Evolutionary conservation across 2,329 filamentous ascomycete species (phyloP).

Genomic region (Sclerotinia nivalis): DNA sequence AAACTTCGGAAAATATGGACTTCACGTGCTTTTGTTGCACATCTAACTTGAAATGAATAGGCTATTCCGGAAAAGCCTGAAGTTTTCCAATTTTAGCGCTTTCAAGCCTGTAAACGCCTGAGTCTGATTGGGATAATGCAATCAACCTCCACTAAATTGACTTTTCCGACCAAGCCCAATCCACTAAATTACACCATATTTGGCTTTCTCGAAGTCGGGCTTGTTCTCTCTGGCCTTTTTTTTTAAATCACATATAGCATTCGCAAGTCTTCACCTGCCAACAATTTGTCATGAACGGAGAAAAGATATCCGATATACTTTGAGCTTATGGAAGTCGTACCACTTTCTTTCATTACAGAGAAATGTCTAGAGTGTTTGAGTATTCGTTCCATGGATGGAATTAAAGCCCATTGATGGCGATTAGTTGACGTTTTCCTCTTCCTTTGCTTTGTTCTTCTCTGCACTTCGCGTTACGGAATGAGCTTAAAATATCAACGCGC

Average conservation of each 20-base stretch:
- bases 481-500: no score
- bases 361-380: no score
- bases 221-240: background rate
- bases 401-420: no score
- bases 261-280: no score
- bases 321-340: no score
- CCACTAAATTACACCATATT: background rate
- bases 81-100: background rate
- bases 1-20: background rate
- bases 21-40: conserved; percentile 10
- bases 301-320: background rate
- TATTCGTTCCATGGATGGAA: no score
- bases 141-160: background rate
- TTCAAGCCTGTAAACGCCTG: background rate
- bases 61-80: background rate
- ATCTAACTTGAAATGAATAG: conserved; percentile 16
- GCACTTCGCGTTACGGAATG: no score
- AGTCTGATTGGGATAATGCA: background rate
- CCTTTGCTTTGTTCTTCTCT: no score
- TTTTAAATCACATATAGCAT: no score
- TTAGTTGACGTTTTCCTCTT: no score
- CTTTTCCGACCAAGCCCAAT: background rate
- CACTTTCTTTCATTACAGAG: no score
- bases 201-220: background rate
- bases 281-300: background rate